A percentile compares a stretch with the other conserved stretches of the same genome.
phyloP scores from a whole-genome alignment of 176 grass and related monocot species.

The Oryza glumipatula region DNA sequence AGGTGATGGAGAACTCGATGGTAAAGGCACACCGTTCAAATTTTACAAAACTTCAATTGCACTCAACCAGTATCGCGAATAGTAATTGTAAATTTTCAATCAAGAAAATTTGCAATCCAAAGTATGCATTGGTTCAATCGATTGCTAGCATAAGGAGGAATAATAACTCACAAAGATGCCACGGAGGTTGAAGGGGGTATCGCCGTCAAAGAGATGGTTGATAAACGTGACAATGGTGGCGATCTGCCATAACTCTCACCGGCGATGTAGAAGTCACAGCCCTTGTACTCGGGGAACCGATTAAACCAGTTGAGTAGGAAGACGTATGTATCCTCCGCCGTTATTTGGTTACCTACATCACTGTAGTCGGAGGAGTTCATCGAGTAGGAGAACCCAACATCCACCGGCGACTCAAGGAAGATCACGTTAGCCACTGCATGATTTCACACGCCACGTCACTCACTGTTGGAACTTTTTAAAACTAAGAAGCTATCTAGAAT shows the following conservation, averaged over 20 bases:
- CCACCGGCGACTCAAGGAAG: constrained; percentile 54
- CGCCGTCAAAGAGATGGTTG: background rate
- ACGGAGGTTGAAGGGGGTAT: constrained; percentile 27
- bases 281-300: constrained; percentile 63
- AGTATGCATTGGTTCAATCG: too few species aligned
- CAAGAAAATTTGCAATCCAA: too few species aligned
- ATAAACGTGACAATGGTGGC: constrained; percentile 33
- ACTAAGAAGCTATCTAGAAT: too few species aligned
- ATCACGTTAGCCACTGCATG: constrained; percentile 56
- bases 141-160: background rate
- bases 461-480: too few species aligned
- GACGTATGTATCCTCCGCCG: constrained; percentile 37
- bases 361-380: constrained; percentile 37
- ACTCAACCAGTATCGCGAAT: too few species aligned
- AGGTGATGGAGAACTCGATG: too few species aligned
- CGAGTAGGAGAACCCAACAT: constrained; percentile 58
- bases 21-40: too few species aligned
- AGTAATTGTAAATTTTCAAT: too few species aligned
- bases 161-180: constrained; percentile 46
- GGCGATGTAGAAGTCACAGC: constrained; percentile 51
- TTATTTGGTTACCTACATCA: constrained; percentile 28
- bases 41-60: too few species aligned
- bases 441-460: background rate
- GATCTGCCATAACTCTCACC: constrained; percentile 64
- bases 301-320: constrained; percentile 61